Evolutionary conservation across 495 filamentous ascomycete species (phyloP).

Genomic region (Neurospora sp.): DNA sequence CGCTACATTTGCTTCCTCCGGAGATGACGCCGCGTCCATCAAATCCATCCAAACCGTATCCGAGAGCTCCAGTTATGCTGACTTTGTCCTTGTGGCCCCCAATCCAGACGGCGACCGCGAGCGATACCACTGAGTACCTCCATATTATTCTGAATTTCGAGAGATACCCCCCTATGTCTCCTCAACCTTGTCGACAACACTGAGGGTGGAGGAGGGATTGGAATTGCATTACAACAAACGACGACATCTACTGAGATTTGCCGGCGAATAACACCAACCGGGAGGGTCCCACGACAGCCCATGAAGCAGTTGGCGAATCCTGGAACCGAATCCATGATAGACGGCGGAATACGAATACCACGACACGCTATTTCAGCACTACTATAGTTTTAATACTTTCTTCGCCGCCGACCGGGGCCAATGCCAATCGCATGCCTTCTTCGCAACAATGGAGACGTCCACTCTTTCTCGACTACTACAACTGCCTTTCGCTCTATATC

Average conservation of each 20-base stretch:
- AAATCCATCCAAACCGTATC: slow-evolving; percentile 13
- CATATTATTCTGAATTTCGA: background rate
- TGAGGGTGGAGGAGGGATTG: background rate
- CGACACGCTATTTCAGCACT: background rate
- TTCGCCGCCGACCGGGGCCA: background rate
- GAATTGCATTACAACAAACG: background rate
- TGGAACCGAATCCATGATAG: background rate
- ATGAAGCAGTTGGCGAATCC: background rate
- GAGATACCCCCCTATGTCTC: background rate
- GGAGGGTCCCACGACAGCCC: background rate
- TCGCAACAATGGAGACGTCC: background rate
- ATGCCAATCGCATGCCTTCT: background rate
- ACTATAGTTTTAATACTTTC: background rate
- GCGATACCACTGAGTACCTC: slow-evolving; percentile 14
- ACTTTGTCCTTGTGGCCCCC: slow-evolving; percentile 21
- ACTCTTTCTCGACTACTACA: background rate
- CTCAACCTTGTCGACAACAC: background rate
- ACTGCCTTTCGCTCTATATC: background rate
- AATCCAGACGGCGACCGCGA: slow-evolving; percentile 30
- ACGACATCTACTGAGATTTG: background rate
- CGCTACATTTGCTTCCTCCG: background rate
- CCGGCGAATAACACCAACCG: background rate
- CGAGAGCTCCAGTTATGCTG: slow-evolving; percentile 21
- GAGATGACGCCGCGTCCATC: slow-evolving; percentile 15
- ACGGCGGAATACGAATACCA: background rate